These are phyloP conservation scores for Fusarium dlaminii DNA, from an alignment of 2,329 filamentous ascomycete species.

Conservation along the genomic window DNA sequence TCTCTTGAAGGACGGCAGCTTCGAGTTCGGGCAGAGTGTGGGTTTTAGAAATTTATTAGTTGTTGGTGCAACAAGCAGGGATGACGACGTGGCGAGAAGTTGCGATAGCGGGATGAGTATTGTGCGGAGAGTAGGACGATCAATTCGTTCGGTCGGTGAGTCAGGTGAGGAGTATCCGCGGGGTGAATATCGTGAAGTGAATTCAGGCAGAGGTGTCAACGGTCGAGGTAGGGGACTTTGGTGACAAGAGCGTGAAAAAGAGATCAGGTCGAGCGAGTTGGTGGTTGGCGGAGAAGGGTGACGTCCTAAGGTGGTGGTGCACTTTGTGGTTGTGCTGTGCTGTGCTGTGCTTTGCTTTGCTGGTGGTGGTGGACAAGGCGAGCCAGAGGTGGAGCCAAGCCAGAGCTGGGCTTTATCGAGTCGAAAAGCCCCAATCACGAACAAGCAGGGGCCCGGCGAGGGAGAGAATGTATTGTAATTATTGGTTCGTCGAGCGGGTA, in stretches of 20 bases:
- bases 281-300: conserved; percentile 24
- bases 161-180: background rate
- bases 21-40: background rate
- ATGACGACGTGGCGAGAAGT: conserved; percentile 28
- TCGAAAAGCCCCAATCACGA: conserved; percentile 20
- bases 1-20: background rate
- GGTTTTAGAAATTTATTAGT: background rate
- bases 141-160: conserved; percentile 12
- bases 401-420: conserved; percentile 28
- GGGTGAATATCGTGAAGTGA: conserved; percentile 8
- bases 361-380: conserved; percentile 27
- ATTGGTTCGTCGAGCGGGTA: conserved; percentile 13
- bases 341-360: background rate
- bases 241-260: conserved; percentile 11
- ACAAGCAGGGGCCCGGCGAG: conserved; percentile 1
- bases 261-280: conserved; percentile 5
- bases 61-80: conserved; percentile 6
- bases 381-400: conserved; percentile 34
- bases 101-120: conserved; percentile 20
- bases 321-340: conserved; percentile 1
- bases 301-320: conserved; percentile 24
- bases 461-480: conserved; percentile 7
- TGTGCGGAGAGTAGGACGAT: conserved; percentile 1
- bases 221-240: background rate
- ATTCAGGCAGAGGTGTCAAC: conserved; percentile 1